Evolutionary conservation across 2,329 filamentous ascomycete genomes (phyloP).

Genomic region (Phialophora macrospora): DNA sequence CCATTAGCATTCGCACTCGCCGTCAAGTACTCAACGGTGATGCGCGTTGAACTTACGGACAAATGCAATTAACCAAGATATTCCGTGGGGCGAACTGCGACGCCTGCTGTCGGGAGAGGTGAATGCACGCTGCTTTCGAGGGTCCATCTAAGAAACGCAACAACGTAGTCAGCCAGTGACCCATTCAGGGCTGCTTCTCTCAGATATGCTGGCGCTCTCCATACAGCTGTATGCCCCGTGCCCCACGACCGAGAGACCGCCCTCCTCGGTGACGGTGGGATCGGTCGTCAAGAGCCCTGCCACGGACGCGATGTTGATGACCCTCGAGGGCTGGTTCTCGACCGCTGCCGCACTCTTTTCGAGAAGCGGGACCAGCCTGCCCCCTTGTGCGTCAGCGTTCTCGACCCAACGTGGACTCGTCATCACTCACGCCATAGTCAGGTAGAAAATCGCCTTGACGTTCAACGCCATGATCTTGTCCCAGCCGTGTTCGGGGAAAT

Average conservation of each 20-base stretch:
- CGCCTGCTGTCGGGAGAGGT: slow-evolving; percentile 58
- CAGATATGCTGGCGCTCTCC: too few species aligned
- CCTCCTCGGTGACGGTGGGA: slow-evolving; percentile 52
- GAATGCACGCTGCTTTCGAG: slow-evolving; percentile 60
- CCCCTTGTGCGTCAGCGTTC: too few species aligned
- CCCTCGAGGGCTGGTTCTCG: slow-evolving; percentile 50
- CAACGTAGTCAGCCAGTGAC: neutral
- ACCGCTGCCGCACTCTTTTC: neutral
- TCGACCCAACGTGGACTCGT: too few species aligned
- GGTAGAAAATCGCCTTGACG: slow-evolving; percentile 59
- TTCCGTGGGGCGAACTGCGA: slow-evolving; percentile 58
- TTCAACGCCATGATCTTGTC: slow-evolving; percentile 62
- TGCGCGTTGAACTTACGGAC: slow-evolving; percentile 38
- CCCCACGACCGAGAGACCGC: slow-evolving; percentile 59
- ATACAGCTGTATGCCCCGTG: slow-evolving; percentile 56
- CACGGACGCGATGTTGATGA: slow-evolving; percentile 61
- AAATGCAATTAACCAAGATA: slow-evolving; percentile 56
- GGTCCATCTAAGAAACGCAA: slow-evolving; percentile 49
- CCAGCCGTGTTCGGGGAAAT: slow-evolving; percentile 63
- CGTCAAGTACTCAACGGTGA: neutral
- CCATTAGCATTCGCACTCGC: slow-evolving; percentile 23
- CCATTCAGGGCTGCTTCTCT: too few species aligned
- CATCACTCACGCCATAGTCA: slow-evolving; percentile 41
- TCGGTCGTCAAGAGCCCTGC: slow-evolving; percentile 51
- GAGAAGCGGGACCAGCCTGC: neutral